Evolutionary conservation across 2,329 filamentous ascomycete genomes (phyloP).

Genomic region (Calonectria pseudoturangicola): DNA sequence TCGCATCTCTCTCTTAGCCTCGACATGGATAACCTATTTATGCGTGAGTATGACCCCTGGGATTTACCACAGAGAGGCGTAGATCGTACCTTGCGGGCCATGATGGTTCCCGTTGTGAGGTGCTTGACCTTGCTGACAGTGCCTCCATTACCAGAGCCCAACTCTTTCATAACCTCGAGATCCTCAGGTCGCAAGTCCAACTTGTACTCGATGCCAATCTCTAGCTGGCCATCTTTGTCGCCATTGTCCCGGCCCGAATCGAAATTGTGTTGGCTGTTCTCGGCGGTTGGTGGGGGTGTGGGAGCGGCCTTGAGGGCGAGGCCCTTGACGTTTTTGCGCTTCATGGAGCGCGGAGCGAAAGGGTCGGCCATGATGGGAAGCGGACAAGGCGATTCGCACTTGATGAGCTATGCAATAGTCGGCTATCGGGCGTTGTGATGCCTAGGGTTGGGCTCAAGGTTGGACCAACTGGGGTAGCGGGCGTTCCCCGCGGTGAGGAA

Average conservation of each 20-base stretch:
- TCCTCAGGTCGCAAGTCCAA: conserved; percentile 94
- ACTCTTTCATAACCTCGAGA: conserved; percentile 92
- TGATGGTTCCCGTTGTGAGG: conserved; percentile 93
- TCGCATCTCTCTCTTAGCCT: conserved; percentile 97
- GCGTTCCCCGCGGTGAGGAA: conserved; percentile 45
- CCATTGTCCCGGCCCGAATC: conserved; percentile 76
- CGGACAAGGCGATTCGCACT: conserved; percentile 33
- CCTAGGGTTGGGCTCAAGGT: conserved; percentile 40
- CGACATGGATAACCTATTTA: conserved; percentile 92
- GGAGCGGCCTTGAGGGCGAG: conserved; percentile 89
- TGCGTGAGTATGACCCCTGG: conserved; percentile 43
- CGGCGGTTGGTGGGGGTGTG: conserved; percentile 82
- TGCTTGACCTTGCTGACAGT: conserved; percentile 99
- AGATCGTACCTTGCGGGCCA: conserved; percentile 91
- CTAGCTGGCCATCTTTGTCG: conserved; percentile 79
- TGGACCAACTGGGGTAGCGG: conserved; percentile 47
- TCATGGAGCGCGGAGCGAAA: conserved; percentile 87
- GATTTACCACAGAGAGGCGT: conserved; percentile 25
- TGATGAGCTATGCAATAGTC: conserved; percentile 20
- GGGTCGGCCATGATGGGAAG: conserved; percentile 73
- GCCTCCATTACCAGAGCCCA: conserved; percentile 96
- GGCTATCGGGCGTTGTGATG: conserved; percentile 34
- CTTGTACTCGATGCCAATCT: conserved; percentile 98
- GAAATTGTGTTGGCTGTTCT: conserved; percentile 78
- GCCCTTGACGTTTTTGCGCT: conserved; percentile 99